Conservation (phyloP, 106 monocot genomes). For the Acanthochlamys bracteata region DNA sequence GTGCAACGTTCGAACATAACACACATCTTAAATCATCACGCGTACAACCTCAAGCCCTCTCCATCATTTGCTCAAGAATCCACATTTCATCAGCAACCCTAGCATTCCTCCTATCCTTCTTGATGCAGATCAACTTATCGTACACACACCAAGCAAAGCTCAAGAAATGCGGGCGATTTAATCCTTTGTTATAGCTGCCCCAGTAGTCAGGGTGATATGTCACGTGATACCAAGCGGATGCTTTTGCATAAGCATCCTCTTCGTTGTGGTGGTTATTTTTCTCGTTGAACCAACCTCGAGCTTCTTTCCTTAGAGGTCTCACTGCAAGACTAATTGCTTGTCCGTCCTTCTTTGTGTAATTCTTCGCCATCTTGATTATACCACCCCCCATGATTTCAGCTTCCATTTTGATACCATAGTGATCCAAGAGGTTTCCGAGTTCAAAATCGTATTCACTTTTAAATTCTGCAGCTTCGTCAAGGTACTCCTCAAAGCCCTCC, state of each 20-base stretch:
- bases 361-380: conserved; percentile 37
- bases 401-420: conserved; percentile 75
- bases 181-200: conserved; percentile 43
- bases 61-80: no score
- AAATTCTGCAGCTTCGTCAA: conserved; percentile 35
- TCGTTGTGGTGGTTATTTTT: conserved; percentile 8
- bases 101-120: no score
- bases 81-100: no score
- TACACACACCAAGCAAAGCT: conserved; percentile 84
- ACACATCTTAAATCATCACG: no score
- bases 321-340: conserved; percentile 49
- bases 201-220: conserved; percentile 65
- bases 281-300: conserved; percentile 51
- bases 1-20: no score
- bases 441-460: conserved; percentile 81
- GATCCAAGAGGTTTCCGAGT: conserved; percentile 70
- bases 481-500: conserved; percentile 41
- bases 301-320: conserved; percentile 66
- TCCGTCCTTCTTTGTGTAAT: conserved; percentile 58
- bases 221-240: conserved; percentile 90
- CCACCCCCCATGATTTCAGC: conserved; percentile 58
- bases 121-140: conserved; percentile 57
- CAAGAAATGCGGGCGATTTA: conserved; percentile 59
- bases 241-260: conserved; percentile 41
- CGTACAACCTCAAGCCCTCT: no score